Evolutionary conservation across 805 yeast species (phyloP).

Genomic region (Ogataea minuta): DNA sequence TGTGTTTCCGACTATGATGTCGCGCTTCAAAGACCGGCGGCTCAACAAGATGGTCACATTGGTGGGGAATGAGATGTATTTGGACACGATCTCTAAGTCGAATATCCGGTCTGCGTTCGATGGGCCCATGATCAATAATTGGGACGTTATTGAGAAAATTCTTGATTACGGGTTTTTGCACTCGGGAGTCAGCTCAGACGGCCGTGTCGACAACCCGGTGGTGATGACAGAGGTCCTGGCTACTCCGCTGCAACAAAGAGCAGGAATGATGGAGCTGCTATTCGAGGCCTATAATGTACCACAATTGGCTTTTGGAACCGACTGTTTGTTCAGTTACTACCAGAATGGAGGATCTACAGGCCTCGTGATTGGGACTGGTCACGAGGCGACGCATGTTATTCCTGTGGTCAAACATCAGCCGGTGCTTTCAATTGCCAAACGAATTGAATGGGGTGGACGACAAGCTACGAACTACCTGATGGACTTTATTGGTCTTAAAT

Average conservation of each 20-base stretch:
- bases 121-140: conserved; percentile 81
- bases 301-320: conserved; percentile 76
- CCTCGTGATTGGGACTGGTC: conserved; percentile 77
- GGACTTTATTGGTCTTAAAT: conserved; percentile 68
- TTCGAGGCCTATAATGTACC: conserved; percentile 84
- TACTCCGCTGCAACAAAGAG: conserved; percentile 66
- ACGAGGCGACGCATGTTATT: conserved; percentile 76
- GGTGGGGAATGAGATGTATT: conserved; percentile 77
- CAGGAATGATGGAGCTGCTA: conserved; percentile 72
- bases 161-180: conserved; percentile 83
- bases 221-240: conserved; percentile 78
- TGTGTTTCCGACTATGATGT: conserved; percentile 63
- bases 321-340: conserved; percentile 73
- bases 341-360: conserved; percentile 62
- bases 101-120: conserved; percentile 81
- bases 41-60: conserved; percentile 58
- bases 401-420: conserved; percentile 80
- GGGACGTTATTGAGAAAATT: conserved; percentile 85
- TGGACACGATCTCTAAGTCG: conserved; percentile 67
- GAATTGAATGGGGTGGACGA: conserved; percentile 92
- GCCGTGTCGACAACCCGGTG: conserved; percentile 71
- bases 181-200: conserved; percentile 57
- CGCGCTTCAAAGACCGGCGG: conserved; percentile 79
- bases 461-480: conserved; percentile 64
- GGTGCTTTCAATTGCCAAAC: conserved; percentile 60